Evolutionary conservation across 2,329 filamentous ascomycete species (phyloP).

Genomic region (Scopulariopsis brevicaulis): DNA sequence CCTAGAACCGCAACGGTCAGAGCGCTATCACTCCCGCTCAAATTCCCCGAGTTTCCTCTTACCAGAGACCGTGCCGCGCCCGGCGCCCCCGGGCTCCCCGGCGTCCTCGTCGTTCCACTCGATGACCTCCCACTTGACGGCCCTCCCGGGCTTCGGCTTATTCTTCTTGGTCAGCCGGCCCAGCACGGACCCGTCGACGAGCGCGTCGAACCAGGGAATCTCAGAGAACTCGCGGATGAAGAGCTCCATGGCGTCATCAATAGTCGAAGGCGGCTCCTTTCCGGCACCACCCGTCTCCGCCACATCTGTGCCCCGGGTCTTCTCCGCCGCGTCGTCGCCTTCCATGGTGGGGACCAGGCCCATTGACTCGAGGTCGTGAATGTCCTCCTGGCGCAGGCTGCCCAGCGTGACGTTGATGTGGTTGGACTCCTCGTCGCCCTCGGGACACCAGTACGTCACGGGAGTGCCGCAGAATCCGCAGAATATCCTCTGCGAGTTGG

Average conservation of each 20-base stretch:
- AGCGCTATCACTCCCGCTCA: not conserved
- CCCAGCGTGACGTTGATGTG: slow-evolving; percentile 77
- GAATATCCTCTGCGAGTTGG: slow-evolving; percentile 49
- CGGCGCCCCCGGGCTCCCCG: not conserved
- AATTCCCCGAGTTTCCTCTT: slow-evolving; percentile 2
- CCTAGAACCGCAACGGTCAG: not conserved
- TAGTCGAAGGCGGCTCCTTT: slow-evolving; percentile 14
- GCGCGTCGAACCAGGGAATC: slow-evolving; percentile 68
- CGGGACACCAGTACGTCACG: slow-evolving; percentile 73
- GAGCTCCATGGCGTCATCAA: slow-evolving; percentile 7
- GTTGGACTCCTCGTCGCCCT: slow-evolving; percentile 57
- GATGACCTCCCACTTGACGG: slow-evolving; percentile 2
- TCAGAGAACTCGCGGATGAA: slow-evolving; percentile 17
- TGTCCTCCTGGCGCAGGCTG: slow-evolving; percentile 59
- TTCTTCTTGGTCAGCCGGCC: not conserved
- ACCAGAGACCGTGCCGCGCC: not conserved
- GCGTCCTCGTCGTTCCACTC: not conserved
- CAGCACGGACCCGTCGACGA: slow-evolving; percentile 3
- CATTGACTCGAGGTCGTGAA: slow-evolving; percentile 62
- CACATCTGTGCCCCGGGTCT: not conserved
- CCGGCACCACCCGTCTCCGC: slow-evolving; percentile 12
- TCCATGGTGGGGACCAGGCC: slow-evolving; percentile 51
- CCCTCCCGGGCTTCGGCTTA: not conserved
- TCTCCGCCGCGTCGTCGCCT: slow-evolving; percentile 12
- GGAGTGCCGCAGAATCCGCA: slow-evolving; percentile 89